These are phyloP conservation scores for Cymodocea nodosa DNA, from an alignment of 116 monocot species.

Conservation along the genomic window DNA sequence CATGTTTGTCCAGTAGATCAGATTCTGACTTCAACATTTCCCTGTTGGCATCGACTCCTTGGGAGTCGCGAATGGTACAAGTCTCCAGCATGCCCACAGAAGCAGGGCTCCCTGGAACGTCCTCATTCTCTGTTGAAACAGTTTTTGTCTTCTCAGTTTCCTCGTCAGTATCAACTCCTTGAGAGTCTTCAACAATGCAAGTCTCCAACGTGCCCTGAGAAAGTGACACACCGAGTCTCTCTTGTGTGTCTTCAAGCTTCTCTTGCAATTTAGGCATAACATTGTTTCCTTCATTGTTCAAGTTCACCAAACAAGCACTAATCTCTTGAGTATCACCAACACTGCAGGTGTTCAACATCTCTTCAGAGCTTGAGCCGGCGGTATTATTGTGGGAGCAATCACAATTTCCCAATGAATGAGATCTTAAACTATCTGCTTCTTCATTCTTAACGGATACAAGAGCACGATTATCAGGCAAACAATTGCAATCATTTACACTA, in stretches of 20 bases:
- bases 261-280: background rate
- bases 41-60: background rate
- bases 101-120: background rate
- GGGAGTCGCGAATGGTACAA: background rate
- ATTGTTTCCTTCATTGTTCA: background rate
- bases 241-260: background rate
- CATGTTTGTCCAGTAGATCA: background rate
- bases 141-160: background rate
- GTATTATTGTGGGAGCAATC: background rate
- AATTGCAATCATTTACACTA: background rate
- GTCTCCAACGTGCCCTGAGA: background rate
- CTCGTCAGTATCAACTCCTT: background rate
- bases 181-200: background rate
- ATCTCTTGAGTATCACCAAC: constrained; percentile 5
- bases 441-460: background rate
- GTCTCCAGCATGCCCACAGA: background rate
- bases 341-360: constrained; percentile 2
- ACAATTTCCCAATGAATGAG: background rate
- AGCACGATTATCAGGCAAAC: background rate
- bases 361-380: background rate
- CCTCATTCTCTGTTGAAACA: background rate
- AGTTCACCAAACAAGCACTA: background rate
- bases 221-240: background rate
- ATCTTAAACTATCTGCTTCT: constrained; percentile 1
- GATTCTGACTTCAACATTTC: background rate